Base-by-base conservation (phyloP, 352 stramenopile genomes). In the Thalassiosira ordinaria region DNA sequence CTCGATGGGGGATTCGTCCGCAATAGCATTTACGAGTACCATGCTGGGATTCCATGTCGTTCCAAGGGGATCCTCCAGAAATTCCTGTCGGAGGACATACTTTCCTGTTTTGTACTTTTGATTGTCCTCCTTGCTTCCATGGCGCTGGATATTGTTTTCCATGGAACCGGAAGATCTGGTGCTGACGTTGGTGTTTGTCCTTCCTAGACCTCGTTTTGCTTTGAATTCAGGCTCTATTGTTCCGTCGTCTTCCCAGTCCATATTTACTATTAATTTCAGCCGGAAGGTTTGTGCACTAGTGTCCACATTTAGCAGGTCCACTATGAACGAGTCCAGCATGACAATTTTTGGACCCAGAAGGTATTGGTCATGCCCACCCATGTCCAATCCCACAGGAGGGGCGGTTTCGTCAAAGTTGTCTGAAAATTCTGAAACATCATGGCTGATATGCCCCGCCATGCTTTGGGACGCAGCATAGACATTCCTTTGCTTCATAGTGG, bases 231-330 rank as follows among this genome's bases (percentile, higher is more conserved):
- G 73, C 41, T 72, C 63, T 5, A 81, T 81, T 5, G 56, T 81
- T 1, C 73, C 73, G 52, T 81, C 73, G 61, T 81, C 73, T 18
- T 75, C 73, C 72, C 73, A 81, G 39, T 81, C 73, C 47, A 81
- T 71, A 52, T 74, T 81, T 18, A 80, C 13, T 41, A 81, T 46
- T 2, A 81, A 20, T 33, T 81, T 81, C 13, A 81, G 41, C 35
- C 29, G 39, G 31, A 81, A 81, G 0, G 63, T 81, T 37, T 81
- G 73, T 22, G 73, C 73, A 14, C 41, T 52, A 0, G 73, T 81
- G 27, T 81, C 64, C 22, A 75, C 73, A 18, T 81, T 56, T 4
- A 81, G 60, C 35, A 81, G 61, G 24, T 81, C 73, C 0, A 81
- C 66, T 16, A 81, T 60, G 35, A 81, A 75, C 3, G 63, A 55